Percentiles rank a stretch among this genome's conserved stretches.
phyloP scores from a whole-genome alignment of 176 grass and related monocot species.

The Phragmites australis region DNA sequence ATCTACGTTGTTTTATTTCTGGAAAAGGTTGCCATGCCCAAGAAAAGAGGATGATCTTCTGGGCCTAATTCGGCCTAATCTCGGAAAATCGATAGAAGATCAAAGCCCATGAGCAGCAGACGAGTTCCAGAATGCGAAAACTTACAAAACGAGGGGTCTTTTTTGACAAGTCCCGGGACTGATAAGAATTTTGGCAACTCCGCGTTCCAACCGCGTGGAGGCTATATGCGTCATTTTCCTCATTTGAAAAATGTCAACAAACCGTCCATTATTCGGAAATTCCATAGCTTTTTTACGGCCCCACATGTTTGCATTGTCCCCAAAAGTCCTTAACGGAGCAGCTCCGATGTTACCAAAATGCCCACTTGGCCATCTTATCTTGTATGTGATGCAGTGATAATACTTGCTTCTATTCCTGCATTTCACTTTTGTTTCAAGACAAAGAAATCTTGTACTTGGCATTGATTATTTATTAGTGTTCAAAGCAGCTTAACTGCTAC shows the following conservation, averaged over 20 bases:
- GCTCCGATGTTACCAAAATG: background rate
- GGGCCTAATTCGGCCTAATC: background rate
- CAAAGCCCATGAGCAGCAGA: background rate
- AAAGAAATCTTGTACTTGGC: background rate
- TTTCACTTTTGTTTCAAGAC: background rate
- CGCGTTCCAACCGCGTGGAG: slow-evolving; percentile 60
- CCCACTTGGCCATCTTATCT: background rate
- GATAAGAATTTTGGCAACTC: slow-evolving; percentile 4
- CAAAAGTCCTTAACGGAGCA: slow-evolving; percentile 12
- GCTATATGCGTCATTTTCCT: slow-evolving; percentile 33
- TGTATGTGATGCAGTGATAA: background rate
- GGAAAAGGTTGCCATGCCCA: no score
- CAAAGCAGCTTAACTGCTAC: background rate
- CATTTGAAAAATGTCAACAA: slow-evolving; percentile 34
- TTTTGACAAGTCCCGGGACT: background rate
- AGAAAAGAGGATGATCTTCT: background rate
- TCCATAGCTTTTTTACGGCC: no score
- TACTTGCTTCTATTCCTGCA: background rate
- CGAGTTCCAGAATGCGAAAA: background rate
- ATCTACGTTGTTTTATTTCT: no score
- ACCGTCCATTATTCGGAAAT: background rate
- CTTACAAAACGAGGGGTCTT: background rate
- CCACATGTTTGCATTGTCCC: background rate
- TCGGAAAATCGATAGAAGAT: background rate
- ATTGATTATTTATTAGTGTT: no score